Conservation (phyloP, 768 basidiomycete species). For the Leccinellum rugosiceps region DNA sequence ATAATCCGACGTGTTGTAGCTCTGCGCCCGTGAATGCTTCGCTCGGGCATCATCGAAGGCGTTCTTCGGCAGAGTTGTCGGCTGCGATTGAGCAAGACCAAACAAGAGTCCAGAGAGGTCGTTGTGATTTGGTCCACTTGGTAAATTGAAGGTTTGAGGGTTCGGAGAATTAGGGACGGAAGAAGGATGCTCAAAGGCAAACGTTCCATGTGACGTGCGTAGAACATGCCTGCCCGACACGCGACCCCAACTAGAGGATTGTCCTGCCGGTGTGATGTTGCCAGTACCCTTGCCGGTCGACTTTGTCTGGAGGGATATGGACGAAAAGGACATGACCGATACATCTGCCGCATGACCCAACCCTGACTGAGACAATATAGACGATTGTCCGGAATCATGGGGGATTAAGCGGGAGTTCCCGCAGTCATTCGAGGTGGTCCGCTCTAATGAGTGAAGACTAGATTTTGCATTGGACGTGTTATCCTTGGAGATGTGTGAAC, state of each 20-base stretch:
- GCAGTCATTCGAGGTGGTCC: constrained; percentile 27
- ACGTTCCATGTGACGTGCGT: constrained; percentile 53
- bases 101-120: constrained; percentile 1
- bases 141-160: constrained; percentile 18
- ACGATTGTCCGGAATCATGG: constrained; percentile 14
- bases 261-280: constrained; percentile 31
- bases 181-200: constrained; percentile 67
- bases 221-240: constrained; percentile 41
- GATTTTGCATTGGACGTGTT: constrained; percentile 10
- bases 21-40: constrained; percentile 24
- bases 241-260: constrained; percentile 58
- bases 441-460: constrained; percentile 20
- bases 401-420: constrained; percentile 8
- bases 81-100: constrained; percentile 10
- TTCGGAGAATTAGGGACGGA: constrained; percentile 43
- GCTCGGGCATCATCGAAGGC: constrained; percentile 33
- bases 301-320: constrained; percentile 39
- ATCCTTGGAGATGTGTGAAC: constrained; percentile 14
- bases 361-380: constrained; percentile 25
- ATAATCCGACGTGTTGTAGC: constrained; percentile 27
- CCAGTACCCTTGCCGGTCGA: constrained; percentile 28
- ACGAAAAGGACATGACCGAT: constrained; percentile 32
- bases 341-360: constrained; percentile 38
- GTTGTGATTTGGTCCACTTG: constrained; percentile 10
- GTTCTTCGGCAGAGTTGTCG: constrained; percentile 26